Evolutionary conservation across 2,329 filamentous ascomycete genomes (phyloP).

Genomic region (Tolypocladium tropicale): DNA sequence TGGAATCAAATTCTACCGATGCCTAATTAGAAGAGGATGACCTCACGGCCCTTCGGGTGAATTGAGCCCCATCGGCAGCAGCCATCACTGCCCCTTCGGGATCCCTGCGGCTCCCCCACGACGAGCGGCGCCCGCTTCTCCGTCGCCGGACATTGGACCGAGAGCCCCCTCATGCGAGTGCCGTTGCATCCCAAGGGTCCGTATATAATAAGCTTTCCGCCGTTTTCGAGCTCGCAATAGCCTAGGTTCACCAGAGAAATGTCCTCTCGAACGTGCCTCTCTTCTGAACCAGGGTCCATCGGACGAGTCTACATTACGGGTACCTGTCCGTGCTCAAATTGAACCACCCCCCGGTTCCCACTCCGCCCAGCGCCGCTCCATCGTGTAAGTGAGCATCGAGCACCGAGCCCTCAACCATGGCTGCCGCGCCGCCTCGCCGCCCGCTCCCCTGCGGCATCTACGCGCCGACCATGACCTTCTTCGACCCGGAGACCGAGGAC

Average conservation of each 20-base stretch:
- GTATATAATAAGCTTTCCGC: background rate
- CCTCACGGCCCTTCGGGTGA: background rate
- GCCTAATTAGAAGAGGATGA: background rate
- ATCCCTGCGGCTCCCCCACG: background rate
- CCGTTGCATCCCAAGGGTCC: background rate
- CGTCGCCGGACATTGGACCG: background rate
- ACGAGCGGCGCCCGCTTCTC: background rate
- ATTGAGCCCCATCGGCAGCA: background rate
- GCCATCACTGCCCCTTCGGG: background rate
- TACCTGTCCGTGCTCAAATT: too few species aligned
- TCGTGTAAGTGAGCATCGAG: background rate
- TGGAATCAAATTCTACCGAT: too few species aligned
- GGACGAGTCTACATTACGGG: too few species aligned
- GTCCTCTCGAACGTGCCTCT: too few species aligned
- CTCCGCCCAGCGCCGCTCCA: too few species aligned
- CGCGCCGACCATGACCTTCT: slow-evolving; percentile 85
- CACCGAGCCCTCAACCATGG: background rate
- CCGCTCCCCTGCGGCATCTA: slow-evolving; percentile 70
- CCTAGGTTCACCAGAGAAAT: background rate
- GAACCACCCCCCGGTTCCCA: too few species aligned
- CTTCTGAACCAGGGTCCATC: background rate
- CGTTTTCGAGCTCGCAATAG: background rate
- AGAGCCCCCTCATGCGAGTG: background rate
- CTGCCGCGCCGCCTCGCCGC: background rate
- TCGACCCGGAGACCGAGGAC: slow-evolving; percentile 73